A percentile compares a stretch with the other conserved stretches of the same genome.
These are phyloP conservation scores for Botryobasidium botryosum DNA, from an alignment of 768 basidiomycete species.

Conservation along the genomic window DNA sequence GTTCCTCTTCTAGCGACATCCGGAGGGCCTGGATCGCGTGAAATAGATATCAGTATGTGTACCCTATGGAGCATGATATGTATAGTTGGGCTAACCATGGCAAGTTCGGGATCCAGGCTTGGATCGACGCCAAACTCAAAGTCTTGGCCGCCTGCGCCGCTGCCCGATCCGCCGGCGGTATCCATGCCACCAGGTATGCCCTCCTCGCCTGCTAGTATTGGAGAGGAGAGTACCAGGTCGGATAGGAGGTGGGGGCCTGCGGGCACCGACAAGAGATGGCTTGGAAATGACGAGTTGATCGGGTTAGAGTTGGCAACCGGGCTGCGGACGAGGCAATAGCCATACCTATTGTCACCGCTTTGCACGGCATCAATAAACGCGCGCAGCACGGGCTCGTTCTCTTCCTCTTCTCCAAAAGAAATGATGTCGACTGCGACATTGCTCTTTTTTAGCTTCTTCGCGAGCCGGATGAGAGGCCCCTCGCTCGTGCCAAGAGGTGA, in stretches of 20 bases:
- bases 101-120: conserved; percentile 86
- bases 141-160: conserved; percentile 25
- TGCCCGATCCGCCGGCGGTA: conserved; percentile 20
- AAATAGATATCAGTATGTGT: neutral
- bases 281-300: conserved; percentile 16
- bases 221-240: conserved; percentile 62
- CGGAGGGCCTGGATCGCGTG: conserved; percentile 56
- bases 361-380: conserved; percentile 70
- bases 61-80: neutral
- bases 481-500: conserved; percentile 73
- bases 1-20: conserved; percentile 93
- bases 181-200: conserved; percentile 48
- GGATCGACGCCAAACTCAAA: conserved; percentile 93
- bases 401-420: conserved; percentile 67
- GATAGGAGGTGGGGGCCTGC: conserved; percentile 70
- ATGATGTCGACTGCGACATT: conserved; percentile 92
- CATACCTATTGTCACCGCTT: conserved; percentile 76
- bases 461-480: conserved; percentile 68
- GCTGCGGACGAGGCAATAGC: conserved; percentile 10
- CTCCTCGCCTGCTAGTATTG: conserved; percentile 59
- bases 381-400: conserved; percentile 47
- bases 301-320: neutral
- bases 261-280: conserved; percentile 67
- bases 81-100: conserved; percentile 47
- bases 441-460: conserved; percentile 98